phyloP scores from a whole-genome alignment of 495 filamentous ascomycete genomes.

The Elaphomyces granulatus region DNA sequence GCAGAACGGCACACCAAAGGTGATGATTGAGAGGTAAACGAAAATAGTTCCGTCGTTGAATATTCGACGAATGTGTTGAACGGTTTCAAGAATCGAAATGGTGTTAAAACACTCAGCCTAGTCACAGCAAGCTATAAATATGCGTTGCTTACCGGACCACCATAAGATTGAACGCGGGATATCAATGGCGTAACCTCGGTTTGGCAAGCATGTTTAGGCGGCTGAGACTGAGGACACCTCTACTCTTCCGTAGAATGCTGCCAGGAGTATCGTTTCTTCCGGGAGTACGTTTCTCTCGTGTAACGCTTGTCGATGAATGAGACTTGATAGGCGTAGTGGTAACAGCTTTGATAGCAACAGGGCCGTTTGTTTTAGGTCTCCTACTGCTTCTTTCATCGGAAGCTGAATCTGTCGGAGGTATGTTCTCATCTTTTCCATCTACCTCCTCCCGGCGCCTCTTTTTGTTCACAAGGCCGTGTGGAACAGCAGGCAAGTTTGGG shows the following conservation, averaged over 20 bases:
- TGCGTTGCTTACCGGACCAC: too few species aligned
- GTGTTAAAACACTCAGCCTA: too few species aligned
- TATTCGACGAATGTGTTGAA: too few species aligned
- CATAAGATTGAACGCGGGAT: too few species aligned
- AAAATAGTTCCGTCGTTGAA: too few species aligned
- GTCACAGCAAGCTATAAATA: too few species aligned
- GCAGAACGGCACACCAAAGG: too few species aligned
- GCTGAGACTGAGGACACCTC: constrained; percentile 30
- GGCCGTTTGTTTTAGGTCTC: constrained; percentile 26
- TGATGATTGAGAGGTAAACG: too few species aligned
- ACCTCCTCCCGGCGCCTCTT: constrained; percentile 44
- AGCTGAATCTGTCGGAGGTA: constrained; percentile 21
- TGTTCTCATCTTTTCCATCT: constrained; percentile 31
- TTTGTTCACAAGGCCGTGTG: constrained; percentile 61
- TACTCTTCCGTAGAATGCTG: constrained; percentile 20
- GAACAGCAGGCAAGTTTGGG: constrained; percentile 31
- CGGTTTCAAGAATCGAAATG: too few species aligned
- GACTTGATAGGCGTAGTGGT: constrained; percentile 27
- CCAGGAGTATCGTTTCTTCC: constrained; percentile 25
- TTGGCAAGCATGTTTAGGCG: constrained; percentile 38
- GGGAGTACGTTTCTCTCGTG: constrained; percentile 17
- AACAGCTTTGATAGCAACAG: constrained; percentile 21
- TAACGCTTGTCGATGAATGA: constrained; percentile 20
- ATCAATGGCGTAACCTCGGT: constrained; percentile 29
- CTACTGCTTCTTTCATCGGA: constrained; percentile 30